Evolutionary conservation across 768 basidiomycete genomes (phyloP), one percentile per base, ranked within the genome.

Genomic region (Mycena crocata): DNA sequence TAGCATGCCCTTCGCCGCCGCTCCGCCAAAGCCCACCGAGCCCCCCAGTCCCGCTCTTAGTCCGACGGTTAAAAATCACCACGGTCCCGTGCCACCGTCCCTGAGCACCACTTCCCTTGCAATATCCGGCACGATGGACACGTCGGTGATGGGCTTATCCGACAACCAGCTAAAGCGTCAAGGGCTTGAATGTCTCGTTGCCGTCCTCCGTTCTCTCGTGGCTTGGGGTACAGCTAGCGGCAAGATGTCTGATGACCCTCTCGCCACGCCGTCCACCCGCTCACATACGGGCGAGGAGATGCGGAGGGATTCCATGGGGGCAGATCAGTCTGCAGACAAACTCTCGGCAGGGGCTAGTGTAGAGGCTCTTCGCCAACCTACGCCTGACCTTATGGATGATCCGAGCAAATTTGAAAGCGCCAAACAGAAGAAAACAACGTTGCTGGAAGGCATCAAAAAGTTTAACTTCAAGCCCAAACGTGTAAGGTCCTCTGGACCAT

Each of bases 381-480:
- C 94, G 0, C 93, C 95, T 0, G 94, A 95, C 62, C 74, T 90
- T 40, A 79, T 81, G n/a, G 98, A 99, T 73, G 97, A 99, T 76
- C 97, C 97, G 1, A 90, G 85, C 23, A 87, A 87, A 73, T 98
- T 99, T 69, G 97, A 98, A 82, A 96, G 87, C 66, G 98, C 96
- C 14, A 98, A 98, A 77, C 93, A 95, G 80, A 92, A 94, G 80
- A 99, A 99, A 81, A 98, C 94, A 35, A 96, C 93, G 0, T 78
- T 99, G 31, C 80, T 96, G 40, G 97, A 99, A 76, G 98, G 98
- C 30, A 93, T 99, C 79, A 96, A 93, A 78, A 95, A 95, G 79
- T 99, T 99, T 80, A 98, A 99, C 77, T 95, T 92, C 84, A 99
- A 98, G 80, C 96, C 97, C n/a, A 99, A 98, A 80, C 88, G 90